These are phyloP conservation scores for Sporothrix pallida DNA, from an alignment of 2,329 filamentous ascomycete species.

Conservation along the genomic window DNA sequence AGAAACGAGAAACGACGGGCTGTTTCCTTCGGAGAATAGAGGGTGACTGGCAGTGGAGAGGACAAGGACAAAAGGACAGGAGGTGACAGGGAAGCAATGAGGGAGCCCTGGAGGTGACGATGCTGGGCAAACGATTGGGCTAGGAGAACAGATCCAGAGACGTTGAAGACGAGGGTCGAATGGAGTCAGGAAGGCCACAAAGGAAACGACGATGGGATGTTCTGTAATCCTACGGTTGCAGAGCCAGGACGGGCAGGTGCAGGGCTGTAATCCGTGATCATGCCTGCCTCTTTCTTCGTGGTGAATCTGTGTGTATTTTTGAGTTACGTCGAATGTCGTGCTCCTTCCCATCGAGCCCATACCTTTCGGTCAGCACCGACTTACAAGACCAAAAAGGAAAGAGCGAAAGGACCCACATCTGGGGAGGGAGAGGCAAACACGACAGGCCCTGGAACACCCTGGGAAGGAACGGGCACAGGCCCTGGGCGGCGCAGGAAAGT, in stretches of 20 bases:
- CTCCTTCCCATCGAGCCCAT: neutral
- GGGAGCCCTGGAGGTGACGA: conserved; percentile 15
- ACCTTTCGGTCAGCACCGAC: conserved; percentile 20
- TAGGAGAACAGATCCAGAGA: neutral
- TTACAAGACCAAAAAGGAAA: conserved; percentile 31
- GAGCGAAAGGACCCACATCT: neutral
- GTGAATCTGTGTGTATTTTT: too few relatives aligned
- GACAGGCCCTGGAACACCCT: conserved; percentile 6
- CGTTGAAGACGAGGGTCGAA: neutral
- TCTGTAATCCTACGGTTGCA: neutral
- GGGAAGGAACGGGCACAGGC: conserved; percentile 15
- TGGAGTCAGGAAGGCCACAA: neutral
- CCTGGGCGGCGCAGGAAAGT: neutral
- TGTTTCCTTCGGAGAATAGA: conserved; percentile 23
- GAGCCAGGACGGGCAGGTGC: neutral
- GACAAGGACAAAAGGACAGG: neutral
- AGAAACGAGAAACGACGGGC: conserved; percentile 19
- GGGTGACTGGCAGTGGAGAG: conserved; percentile 3
- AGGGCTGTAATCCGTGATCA: neutral
- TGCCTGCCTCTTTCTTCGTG: neutral
- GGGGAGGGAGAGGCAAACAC: neutral
- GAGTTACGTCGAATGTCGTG: neutral
- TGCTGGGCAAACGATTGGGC: conserved; percentile 30
- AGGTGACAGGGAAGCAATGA: neutral
- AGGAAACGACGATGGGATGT: neutral